Base-by-base conservation (phyloP, 495 filamentous ascomycete genomes). In the Neurospora sp. region DNA sequence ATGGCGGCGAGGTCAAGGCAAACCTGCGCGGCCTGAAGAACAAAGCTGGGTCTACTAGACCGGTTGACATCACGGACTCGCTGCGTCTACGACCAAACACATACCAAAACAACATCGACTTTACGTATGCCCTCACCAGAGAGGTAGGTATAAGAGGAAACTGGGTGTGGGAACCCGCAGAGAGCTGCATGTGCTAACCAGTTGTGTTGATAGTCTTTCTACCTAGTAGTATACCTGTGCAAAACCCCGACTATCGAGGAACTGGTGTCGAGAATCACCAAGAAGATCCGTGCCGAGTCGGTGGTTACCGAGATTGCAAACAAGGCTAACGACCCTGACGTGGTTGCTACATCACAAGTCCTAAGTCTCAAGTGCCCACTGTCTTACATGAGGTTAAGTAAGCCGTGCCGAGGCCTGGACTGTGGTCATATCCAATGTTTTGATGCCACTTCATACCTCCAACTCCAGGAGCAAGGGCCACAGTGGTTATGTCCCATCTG, bases 401-500 rank as follows among this genome's bases (percentile, higher is more conserved):
- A 91, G 31, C 96, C 96, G 10, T 92, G 93, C 76, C 90, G 96
- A 48, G 94, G 92, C 3, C 85, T 89, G 10, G 78, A 90, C 31
- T 99, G 96, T 80, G 91, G 86, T 9, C 96, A 99, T 82, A 94
- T 94, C 48, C 93, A 96, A 76, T 98, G 96, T 77, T 98, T 98
- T 78, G 96, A 99, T 80, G 96, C 91, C n/a, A 89, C 89, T 3
- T 96, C 93, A 3, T 99, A 97, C 76, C 85, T 99, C 16, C 93
- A 97, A 76, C 79, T 99, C 44, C 94, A 98, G 77, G 94, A 98
- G 79, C 96, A 99, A 83, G 94, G 93, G 0, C 95, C 96, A 27
- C 95, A 94, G 12, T 99, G 96, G 96, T 85, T 88, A 27, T 99
- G 96, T 77, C 96, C 96, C 9, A 90, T 97, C 37, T 99, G 96